phyloP scores from a whole-genome alignment of 305 asterid species.

The Fraxinus sp. region DNA sequence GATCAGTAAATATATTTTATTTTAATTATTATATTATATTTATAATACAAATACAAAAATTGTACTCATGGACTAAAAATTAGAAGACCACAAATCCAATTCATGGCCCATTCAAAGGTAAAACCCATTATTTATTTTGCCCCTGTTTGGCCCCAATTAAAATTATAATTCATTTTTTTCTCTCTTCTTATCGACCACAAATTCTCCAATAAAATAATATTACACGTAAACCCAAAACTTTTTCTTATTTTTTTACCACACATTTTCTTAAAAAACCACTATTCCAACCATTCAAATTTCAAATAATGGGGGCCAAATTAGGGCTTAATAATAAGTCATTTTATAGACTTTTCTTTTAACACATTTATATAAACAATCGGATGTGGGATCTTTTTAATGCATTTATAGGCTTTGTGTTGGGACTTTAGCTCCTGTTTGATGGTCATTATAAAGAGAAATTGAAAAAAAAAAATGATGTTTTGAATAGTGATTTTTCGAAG shows the following conservation, averaged over 20 bases:
- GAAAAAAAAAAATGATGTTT: background rate
- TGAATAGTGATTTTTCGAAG: background rate
- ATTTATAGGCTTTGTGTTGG: background rate
- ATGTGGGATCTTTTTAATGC: background rate
- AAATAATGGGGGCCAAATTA: background rate
- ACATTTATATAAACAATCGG: background rate
- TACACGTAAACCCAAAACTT: background rate
- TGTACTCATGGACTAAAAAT: background rate
- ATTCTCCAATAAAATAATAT: background rate
- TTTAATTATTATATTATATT: background rate
- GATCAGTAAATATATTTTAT: background rate
- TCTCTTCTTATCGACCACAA: background rate
- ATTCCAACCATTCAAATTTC: background rate
- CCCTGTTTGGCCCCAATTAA: background rate
- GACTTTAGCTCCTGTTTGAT: background rate
- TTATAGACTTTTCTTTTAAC: background rate
- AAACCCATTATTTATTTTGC: background rate
- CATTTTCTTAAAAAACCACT: background rate
- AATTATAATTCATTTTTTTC: too few relatives aligned
- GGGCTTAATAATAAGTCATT: background rate
- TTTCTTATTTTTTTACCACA: background rate
- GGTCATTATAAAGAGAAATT: background rate
- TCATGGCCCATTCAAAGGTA: background rate
- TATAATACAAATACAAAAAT: background rate
- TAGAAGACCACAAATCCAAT: background rate